phyloP scores from a whole-genome alignment of 2,329 filamentous ascomycete genomes.

The Aureobasidium melanogenum region DNA sequence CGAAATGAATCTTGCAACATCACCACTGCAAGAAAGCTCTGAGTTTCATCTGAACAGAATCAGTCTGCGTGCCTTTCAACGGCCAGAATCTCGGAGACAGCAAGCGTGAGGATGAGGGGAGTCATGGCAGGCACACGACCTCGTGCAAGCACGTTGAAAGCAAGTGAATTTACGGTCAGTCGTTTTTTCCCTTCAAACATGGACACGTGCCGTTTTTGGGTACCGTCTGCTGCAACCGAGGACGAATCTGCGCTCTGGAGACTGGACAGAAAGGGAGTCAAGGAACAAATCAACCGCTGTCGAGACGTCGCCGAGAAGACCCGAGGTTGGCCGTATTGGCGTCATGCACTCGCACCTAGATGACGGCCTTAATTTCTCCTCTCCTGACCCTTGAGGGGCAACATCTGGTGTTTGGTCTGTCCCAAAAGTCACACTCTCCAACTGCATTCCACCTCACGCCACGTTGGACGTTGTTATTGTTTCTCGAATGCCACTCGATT shows the following conservation, averaged over 20 bases:
- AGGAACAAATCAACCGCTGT: neutral
- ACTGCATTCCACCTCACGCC: neutral
- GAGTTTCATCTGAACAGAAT: neutral
- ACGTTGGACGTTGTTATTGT: neutral
- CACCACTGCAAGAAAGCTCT: neutral
- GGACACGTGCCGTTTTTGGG: neutral
- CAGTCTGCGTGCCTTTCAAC: neutral
- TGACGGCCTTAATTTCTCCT: slow-evolving; percentile 9
- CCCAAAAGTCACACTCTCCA: slow-evolving; percentile 3
- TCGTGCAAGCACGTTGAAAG: slow-evolving; percentile 12
- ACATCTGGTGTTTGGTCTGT: neutral
- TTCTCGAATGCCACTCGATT: neutral
- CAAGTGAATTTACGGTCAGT: slow-evolving; percentile 12
- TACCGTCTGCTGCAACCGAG: neutral
- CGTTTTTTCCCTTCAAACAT: neutral
- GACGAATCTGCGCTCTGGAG: neutral
- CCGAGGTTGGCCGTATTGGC: slow-evolving; percentile 1
- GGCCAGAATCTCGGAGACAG: neutral
- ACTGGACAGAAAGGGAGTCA: neutral
- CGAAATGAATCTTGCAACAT: neutral
- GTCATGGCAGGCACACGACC: slow-evolving; percentile 6
- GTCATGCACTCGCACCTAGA: neutral
- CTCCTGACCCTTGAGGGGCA: neutral
- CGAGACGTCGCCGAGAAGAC: neutral
- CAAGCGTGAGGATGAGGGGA: neutral